phyloP scores from a whole-genome alignment of 2,329 filamentous ascomycete species.

The Pestalotiopsis sp. region DNA sequence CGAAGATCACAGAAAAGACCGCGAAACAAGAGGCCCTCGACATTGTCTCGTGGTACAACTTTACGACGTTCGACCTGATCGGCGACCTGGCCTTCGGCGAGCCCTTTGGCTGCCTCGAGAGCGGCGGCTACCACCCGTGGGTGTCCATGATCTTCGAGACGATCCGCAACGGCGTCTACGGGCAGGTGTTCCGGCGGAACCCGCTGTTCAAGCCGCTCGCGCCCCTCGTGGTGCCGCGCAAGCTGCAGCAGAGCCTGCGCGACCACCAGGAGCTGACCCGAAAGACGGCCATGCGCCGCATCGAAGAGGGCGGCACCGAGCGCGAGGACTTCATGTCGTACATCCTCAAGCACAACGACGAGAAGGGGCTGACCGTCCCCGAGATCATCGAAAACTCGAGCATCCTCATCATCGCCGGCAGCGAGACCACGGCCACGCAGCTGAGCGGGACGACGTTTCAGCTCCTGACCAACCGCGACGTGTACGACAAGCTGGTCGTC shows the following conservation, averaged over 20 bases:
- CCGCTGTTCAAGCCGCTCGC: not conserved
- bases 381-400: not conserved
- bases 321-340: slow-evolving; percentile 9
- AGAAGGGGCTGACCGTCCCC: not conserved
- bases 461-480: slow-evolving; percentile 32
- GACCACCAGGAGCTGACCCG: not conserved
- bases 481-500: slow-evolving; percentile 30
- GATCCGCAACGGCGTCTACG: not conserved
- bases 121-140: not conserved
- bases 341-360: not conserved
- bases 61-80: slow-evolving; percentile 6
- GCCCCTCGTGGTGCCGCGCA: not conserved
- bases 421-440: slow-evolving; percentile 35
- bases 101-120: slow-evolving; percentile 1
- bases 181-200: not conserved
- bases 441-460: slow-evolving; percentile 42
- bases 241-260: not conserved
- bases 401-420: slow-evolving; percentile 5
- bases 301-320: not conserved
- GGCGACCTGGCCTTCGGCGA: slow-evolving; percentile 10
- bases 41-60: slow-evolving; percentile 4
- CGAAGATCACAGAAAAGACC: not conserved
- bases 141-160: slow-evolving; percentile 4
- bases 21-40: not conserved
- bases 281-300: not conserved